phyloP scores from a whole-genome alignment of 371 early-diverging fungal species.

The Mucor irregularis region DNA sequence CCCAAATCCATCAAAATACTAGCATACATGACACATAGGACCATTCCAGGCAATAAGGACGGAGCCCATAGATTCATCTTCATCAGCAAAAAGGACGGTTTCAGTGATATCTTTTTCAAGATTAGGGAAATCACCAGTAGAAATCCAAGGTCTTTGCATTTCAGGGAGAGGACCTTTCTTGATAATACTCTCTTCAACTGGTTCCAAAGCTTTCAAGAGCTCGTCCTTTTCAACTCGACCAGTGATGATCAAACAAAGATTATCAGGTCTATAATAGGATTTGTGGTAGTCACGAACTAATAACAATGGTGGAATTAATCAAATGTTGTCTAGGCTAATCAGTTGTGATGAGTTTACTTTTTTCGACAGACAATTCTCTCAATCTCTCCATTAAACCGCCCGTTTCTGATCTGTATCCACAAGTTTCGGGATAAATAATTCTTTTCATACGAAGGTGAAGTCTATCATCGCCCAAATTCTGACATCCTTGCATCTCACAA shows the following conservation, averaged over 20 bases:
- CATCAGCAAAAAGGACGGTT: conserved; percentile 65
- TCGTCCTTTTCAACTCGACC: conserved; percentile 56
- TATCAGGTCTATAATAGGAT: conserved; percentile 71
- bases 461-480: conserved; percentile 46
- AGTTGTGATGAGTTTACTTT: conserved; percentile 50
- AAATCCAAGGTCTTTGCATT: conserved; percentile 66
- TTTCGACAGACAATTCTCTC: conserved; percentile 64
- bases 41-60: conserved; percentile 66
- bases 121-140: conserved; percentile 53
- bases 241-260: conserved; percentile 65
- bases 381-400: conserved; percentile 71
- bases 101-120: conserved; percentile 53
- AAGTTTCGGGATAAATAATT: conserved; percentile 61
- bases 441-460: conserved; percentile 55
- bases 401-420: conserved; percentile 69
- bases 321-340: not conserved
- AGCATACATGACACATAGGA: conserved; percentile 55
- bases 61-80: conserved; percentile 71
- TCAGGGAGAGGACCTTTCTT: conserved; percentile 58
- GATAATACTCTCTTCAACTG: conserved; percentile 60
- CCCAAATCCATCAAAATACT: too few relatives aligned
- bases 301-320: not conserved
- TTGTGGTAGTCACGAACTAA: conserved; percentile 61
- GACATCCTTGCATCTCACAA: conserved; percentile 58
- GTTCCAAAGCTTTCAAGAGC: conserved; percentile 53